Conservation (phyloP, 345 rosid genomes). For the Atalantia buxifolia region DNA sequence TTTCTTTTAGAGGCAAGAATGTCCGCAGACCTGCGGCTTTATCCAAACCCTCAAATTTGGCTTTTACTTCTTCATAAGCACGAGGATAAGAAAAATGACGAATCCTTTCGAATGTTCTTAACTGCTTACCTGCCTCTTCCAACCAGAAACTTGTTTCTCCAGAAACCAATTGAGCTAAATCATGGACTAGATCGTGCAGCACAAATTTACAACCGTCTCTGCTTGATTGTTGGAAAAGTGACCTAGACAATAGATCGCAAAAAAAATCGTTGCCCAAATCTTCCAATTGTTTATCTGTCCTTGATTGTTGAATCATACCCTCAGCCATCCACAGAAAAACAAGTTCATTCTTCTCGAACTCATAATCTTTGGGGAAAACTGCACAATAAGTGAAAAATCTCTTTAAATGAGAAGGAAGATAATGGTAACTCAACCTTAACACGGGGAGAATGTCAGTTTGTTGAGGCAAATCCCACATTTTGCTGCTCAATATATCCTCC, state of each 20-base stretch:
- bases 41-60: not conserved
- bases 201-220: not conserved
- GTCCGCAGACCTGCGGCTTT: slow-evolving; percentile 10
- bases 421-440: not conserved
- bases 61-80: not conserved
- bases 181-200: not conserved
- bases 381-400: not conserved
- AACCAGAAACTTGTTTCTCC: not conserved
- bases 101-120: not conserved
- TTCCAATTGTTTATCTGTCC: no score
- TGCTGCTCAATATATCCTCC: not conserved
- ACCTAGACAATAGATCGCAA: not conserved
- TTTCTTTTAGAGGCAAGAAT: slow-evolving; percentile 4
- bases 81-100: not conserved
- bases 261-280: slow-evolving; percentile 6
- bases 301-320: not conserved
- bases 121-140: not conserved
- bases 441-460: not conserved
- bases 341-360: not conserved
- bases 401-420: not conserved
- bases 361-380: not conserved
- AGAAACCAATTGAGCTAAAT: not conserved
- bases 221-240: slow-evolving; percentile 8
- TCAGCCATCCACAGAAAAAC: not conserved
- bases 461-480: not conserved